Base-by-base conservation (phyloP, 495 filamentous ascomycete genomes). In the Filosporella fistucella region DNA sequence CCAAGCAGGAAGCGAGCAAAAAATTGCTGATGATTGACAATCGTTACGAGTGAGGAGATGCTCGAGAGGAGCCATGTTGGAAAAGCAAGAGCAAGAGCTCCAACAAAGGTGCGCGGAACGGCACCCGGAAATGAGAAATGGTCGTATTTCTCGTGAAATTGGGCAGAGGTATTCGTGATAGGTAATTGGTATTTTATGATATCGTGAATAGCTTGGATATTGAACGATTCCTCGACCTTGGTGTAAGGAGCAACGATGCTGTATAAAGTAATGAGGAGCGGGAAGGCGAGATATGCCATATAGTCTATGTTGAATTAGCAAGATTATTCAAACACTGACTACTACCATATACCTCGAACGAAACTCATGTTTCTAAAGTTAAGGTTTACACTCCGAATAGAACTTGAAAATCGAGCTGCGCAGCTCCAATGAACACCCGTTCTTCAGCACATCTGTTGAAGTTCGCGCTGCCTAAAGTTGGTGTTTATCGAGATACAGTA, bases 161-260 rank as follows among this genome's bases (percentile, higher is more conserved):
- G 63, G 1, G 66, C 52, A n/a, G 69, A 49, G 20, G 77, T 56
- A 58, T 86, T 67, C 16, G 49, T 61, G 7, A 65, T 75, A 0
- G 90, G 84, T 24, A 90, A 78, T 1, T 89, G 88, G 64, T 90
- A 89, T 2, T 73, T 77, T 13, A 93, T 60, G 26, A 97, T 85
- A 60, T 99, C 93, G 65, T 97, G 94, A 5, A 83, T 82, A 0
- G 93, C 93, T 62, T 99, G 93, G 42, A 97, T 81, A 56, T 95
- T 95, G 77, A 99, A 99, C 0, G 91, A 96, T 68, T 99, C 93
- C 62, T 99, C 93, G 45, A 99, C 94, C 66, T 99, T 99, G 39
- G 94, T 96, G 69, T 93, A 96, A 1, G 93, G 94, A 13, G 94
- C 82, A 8, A 78, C 64, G 45, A 81, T 49, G 40, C 96, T 77